Base-by-base conservation (phyloP, 2,329 filamentous ascomycete genomes). In the Aureobasidium melanogenum region DNA sequence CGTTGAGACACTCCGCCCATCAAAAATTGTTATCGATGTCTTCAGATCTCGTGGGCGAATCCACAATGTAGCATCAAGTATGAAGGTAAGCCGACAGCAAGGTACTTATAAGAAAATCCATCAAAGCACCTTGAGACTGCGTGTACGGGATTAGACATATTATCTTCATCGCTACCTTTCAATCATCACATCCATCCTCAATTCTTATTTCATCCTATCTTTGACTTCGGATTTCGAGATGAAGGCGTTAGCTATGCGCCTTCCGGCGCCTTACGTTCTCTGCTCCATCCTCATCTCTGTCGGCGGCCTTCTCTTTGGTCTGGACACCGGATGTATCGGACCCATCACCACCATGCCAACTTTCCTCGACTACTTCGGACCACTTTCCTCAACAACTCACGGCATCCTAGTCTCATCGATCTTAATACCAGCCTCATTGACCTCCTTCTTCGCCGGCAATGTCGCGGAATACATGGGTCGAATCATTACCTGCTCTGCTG, bases 381-480 rank as follows among this genome's bases (percentile, higher is more conserved):
- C 67, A 6, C 71, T 81, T 34, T 79, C 79, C 0, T 72, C 81
- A 2, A 77, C 76, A 0, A 69, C 82, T 10, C 78, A 81, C 54
- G 82, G 82, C 0, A 73, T 84, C 19, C 76, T 81, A 1, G 80
- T 85, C 2, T 84, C 82, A 0, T 76, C 77, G 5, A 80, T 84
- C 54, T 70, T 84, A 28, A 73, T 87, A 32, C 80, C 83, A 0
- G 84, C 82, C 5, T 79, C 79, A 0, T 67, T 84, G 12, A 80
- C 83, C 1, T 83, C 83, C 0, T 73, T 86, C 38, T 80, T 85
- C 61, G 82, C 81, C 0, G 79, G 84, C 0, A 57, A 46, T 26
- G 38, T 56, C 2, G 56, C 62, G 2, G 62, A 63, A 8, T 24
- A 24, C 3, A 10, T 60, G 24, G 62, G 62, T 36, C 62, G 62